Conservation (phyloP, 2,329 filamentous ascomycete genomes). For the Botryotinia narcissicola region DNA sequence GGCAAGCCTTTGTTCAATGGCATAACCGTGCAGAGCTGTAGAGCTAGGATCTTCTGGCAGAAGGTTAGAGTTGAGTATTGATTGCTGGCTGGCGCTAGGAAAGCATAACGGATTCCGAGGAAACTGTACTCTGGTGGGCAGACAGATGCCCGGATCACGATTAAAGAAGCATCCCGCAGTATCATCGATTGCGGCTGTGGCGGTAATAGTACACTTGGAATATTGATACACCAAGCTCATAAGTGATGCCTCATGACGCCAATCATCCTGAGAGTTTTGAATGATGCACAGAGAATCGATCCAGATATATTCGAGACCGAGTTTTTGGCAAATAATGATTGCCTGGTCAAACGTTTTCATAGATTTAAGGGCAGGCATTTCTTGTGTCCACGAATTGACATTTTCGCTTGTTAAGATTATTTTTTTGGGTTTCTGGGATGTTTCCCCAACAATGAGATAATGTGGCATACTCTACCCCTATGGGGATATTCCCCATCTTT, state of each 20-base stretch:
- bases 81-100: background rate
- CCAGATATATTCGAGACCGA: background rate
- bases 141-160: background rate
- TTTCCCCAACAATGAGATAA: background rate
- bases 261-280: background rate
- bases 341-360: background rate
- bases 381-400: background rate
- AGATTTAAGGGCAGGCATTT: background rate
- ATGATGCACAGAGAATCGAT: background rate
- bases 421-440: background rate
- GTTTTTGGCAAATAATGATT: background rate
- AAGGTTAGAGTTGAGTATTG: background rate
- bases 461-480: background rate
- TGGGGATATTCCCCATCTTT: rapidly evolving
- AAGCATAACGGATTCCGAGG: rapidly evolving
- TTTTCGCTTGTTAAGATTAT: background rate
- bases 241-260: background rate
- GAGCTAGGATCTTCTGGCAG: background rate
- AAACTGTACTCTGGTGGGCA: background rate
- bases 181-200: background rate
- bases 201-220: background rate
- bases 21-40: background rate
- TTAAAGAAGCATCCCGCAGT: background rate
- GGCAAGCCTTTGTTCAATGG: background rate
- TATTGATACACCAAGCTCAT: background rate